Conservation (phyloP, 345 rosid genomes). For the Salix koriyanagi region DNA sequence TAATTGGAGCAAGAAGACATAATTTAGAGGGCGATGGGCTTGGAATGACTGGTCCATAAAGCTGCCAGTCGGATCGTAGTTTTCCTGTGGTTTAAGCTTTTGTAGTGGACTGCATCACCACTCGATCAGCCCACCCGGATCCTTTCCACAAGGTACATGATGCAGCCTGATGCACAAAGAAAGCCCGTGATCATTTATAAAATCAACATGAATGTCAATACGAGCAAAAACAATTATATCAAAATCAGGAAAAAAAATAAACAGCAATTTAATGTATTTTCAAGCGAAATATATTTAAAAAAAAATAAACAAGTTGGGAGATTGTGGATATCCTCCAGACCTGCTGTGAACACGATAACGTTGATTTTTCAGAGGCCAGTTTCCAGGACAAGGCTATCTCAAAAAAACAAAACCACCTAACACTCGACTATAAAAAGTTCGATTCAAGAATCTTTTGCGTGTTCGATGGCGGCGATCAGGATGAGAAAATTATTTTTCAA, state of each 20-base stretch:
- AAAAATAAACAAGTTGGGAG: neutral
- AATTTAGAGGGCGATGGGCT: neutral
- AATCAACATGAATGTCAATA: no score
- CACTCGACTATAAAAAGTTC: no score
- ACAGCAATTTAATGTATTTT: no score
- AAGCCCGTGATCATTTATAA: neutral
- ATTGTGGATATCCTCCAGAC: neutral
- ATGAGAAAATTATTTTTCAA: no score
- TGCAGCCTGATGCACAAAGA: neutral
- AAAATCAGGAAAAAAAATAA: no score
- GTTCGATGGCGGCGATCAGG: no score
- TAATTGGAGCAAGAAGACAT: neutral
- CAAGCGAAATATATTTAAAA: no score
- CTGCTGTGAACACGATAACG: neutral
- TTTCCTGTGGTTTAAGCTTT: neutral
- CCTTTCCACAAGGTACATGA: neutral
- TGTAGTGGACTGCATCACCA: neutral
- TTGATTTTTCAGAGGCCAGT: no score
- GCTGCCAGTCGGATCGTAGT: neutral
- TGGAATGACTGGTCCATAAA: neutral
- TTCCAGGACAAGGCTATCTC: no score
- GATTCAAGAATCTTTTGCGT: no score
- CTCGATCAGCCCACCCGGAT: neutral
- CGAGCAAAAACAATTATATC: no score
- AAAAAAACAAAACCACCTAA: no score